Evolutionary conservation across 345 rosid genomes (phyloP).

Genomic region (Acer campestre): DNA sequence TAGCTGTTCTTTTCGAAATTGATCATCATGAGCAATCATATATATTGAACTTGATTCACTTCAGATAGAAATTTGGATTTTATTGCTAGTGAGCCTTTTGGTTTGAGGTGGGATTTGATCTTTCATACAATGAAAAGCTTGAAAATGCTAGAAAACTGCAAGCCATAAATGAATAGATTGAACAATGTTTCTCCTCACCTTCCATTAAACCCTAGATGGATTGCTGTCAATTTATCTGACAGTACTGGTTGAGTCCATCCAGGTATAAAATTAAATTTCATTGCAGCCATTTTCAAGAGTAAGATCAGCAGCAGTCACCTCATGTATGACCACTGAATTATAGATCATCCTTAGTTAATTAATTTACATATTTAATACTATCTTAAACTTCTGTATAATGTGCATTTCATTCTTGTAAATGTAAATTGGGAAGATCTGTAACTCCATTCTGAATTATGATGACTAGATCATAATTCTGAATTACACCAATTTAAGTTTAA

Average conservation of each 20-base stretch:
- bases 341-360: not conserved
- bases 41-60: not conserved
- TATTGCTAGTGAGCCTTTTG: not conserved
- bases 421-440: not conserved
- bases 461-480: not conserved
- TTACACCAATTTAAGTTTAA: not conserved
- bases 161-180: not conserved
- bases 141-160: not conserved
- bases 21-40: too few species aligned
- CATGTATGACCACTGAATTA: not conserved
- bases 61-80: not conserved
- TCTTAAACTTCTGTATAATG: not conserved
- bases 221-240: not conserved
- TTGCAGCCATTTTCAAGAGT: not conserved
- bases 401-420: too few species aligned
- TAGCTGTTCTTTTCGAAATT: not conserved
- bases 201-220: not conserved
- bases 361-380: not conserved
- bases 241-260: not conserved
- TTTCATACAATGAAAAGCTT: not conserved
- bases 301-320: not conserved
- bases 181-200: not conserved
- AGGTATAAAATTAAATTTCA: not conserved
- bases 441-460: not conserved
- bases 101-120: not conserved